These are phyloP conservation scores for Entelexis sorbosivorans DNA, from an alignment of 1,139 yeast genomes.

Conservation along the genomic window DNA sequence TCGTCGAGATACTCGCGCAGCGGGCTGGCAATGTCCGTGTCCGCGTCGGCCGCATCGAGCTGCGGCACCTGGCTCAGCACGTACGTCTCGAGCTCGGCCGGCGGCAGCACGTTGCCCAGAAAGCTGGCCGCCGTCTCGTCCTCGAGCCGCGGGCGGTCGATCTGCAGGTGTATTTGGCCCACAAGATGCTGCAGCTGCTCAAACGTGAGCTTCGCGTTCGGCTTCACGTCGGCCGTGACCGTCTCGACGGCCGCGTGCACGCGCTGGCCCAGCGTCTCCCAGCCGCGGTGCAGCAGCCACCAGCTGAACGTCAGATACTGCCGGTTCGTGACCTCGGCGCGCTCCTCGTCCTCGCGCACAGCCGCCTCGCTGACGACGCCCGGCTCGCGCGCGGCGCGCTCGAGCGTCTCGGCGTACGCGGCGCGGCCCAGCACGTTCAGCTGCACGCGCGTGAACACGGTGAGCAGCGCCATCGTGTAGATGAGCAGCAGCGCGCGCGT, in stretches of 20 bases:
- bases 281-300: constrained; percentile 89
- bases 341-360: constrained; percentile 22
- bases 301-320: constrained; percentile 79
- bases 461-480: constrained; percentile 57
- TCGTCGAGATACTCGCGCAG: constrained; percentile 38
- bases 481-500: constrained; percentile 63
- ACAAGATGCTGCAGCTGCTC: constrained; percentile 47
- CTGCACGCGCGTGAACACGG: constrained; percentile 72
- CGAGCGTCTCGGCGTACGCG: constrained; percentile 69
- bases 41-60: constrained; percentile 1
- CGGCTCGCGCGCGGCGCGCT: constrained; percentile 43
- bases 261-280: constrained; percentile 46
- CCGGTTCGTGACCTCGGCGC: constrained; percentile 46
- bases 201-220: constrained; percentile 57
- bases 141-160: constrained; percentile 28
- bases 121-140: constrained; percentile 22
- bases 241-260: constrained; percentile 49
- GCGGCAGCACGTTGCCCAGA: constrained; percentile 33
- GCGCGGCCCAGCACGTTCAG: constrained; percentile 78
- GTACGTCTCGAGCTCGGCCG: constrained; percentile 33
- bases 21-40: constrained; percentile 15
- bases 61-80: constrained; percentile 34
- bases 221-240: constrained; percentile 52
- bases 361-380: constrained; percentile 11
- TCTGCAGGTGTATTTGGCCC: constrained; percentile 34